These are phyloP conservation scores for Terfezia claveryi DNA, from an alignment of 495 filamentous ascomycete species.

Conservation along the genomic window DNA sequence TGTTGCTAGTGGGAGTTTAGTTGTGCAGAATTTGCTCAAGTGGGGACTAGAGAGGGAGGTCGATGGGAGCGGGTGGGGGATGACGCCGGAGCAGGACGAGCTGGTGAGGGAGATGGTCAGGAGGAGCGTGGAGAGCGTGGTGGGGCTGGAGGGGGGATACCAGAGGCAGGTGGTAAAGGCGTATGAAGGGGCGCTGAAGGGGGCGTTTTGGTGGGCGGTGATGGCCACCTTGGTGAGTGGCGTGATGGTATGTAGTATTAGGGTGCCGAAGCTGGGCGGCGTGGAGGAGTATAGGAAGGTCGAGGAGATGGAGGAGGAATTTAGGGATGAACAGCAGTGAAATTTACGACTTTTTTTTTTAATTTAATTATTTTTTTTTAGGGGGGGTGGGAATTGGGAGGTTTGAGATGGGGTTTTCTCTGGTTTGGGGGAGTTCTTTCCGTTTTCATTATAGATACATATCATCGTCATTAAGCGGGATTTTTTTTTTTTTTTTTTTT, in stretches of 20 bases:
- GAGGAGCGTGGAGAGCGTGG: conserved; percentile 32
- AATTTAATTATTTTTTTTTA: no score
- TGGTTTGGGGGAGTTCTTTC: no score
- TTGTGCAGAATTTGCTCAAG: conserved; percentile 50
- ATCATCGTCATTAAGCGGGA: no score
- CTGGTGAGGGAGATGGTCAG: conserved; percentile 30
- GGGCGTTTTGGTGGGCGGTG: neutral
- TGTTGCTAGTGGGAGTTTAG: conserved; percentile 44
- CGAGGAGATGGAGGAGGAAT: neutral
- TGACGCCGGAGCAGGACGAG: conserved; percentile 15
- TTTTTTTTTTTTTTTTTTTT: no score
- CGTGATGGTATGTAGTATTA: neutral
- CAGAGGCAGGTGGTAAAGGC: conserved; percentile 21
- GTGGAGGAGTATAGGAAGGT: neutral
- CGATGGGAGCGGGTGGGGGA: conserved; percentile 25
- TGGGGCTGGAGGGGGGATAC: conserved; percentile 27
- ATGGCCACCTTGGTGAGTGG: neutral
- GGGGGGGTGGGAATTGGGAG: no score
- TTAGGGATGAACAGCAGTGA: neutral
- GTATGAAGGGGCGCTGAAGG: neutral
- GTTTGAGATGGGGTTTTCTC: no score
- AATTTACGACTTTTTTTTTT: no score
- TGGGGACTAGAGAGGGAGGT: conserved; percentile 36
- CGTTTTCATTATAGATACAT: no score
- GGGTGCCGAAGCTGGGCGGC: neutral